Conservation (phyloP, 2,329 filamentous ascomycete species). For the Cercospora zeina region DNA sequence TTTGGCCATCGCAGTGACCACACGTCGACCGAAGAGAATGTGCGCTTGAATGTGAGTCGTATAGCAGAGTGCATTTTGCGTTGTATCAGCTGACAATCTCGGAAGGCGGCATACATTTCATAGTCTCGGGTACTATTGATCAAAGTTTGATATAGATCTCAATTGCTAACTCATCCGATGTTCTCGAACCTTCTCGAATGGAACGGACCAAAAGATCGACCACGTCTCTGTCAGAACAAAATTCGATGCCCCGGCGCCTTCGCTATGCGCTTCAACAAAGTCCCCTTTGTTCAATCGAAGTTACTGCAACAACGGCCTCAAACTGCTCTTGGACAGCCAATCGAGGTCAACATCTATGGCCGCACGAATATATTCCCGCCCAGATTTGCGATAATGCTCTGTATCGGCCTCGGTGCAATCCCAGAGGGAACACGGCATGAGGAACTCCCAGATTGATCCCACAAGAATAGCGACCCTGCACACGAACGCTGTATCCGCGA, state of each 20-base stretch:
- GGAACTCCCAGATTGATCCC: not conserved
- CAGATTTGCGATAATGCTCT: not conserved
- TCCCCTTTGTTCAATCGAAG: not conserved
- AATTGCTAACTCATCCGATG: fast-evolving
- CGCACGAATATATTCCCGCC: not conserved
- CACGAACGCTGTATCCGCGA: not conserved
- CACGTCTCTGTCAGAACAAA: not conserved
- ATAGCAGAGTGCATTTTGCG: not conserved
- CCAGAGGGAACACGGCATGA: not conserved
- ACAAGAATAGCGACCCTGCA: not conserved
- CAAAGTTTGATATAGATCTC: not conserved
- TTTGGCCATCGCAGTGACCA: not conserved
- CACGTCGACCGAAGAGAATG: not conserved
- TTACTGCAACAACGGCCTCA: not conserved
- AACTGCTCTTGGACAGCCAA: not conserved
- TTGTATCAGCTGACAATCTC: not conserved
- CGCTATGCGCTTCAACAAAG: not conserved
- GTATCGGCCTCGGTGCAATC: not conserved
- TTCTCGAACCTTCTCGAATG: too few species aligned
- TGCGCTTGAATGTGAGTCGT: not conserved
- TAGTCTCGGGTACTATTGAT: not conserved
- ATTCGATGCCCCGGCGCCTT: not conserved
- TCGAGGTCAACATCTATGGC: not conserved
- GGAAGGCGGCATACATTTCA: not conserved
- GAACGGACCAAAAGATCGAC: not conserved